Evolutionary conservation across 768 basidiomycete genomes (phyloP).

Genomic region (Lentinus brumalis): DNA sequence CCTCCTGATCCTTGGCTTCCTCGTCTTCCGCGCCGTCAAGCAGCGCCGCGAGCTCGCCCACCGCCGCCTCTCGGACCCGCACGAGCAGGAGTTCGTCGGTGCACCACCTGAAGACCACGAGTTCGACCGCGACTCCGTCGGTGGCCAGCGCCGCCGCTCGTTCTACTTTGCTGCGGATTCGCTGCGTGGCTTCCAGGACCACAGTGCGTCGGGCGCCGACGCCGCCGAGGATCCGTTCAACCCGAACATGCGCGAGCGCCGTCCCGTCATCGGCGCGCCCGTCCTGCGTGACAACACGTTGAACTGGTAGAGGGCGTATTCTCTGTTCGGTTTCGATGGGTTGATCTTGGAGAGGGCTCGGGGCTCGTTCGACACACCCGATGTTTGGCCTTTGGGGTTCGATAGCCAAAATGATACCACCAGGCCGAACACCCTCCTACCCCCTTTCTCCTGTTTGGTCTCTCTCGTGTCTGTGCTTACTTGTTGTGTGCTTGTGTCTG

Average conservation of each 20-base stretch:
- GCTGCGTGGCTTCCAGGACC: constrained; percentile 53
- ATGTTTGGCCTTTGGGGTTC: neutral
- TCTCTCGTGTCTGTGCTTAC: neutral
- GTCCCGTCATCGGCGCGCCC: constrained; percentile 73
- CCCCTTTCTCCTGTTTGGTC: neutral
- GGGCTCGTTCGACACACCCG: neutral
- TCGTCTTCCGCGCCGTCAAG: constrained; percentile 69
- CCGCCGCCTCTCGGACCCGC: constrained; percentile 64
- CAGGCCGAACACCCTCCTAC: neutral
- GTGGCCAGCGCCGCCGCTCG: constrained; percentile 69
- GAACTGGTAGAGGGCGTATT: constrained; percentile 63
- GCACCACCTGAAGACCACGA: constrained; percentile 65
- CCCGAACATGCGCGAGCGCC: constrained; percentile 54
- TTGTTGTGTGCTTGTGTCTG: neutral
- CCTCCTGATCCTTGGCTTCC: constrained; percentile 68
- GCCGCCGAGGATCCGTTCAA: constrained; percentile 35
- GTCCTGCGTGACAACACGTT: constrained; percentile 80
- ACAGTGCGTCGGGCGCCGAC: constrained; percentile 30
- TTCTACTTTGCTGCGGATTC: constrained; percentile 91
- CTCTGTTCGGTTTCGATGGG: too few relatives aligned
- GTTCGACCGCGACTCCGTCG: constrained; percentile 77
- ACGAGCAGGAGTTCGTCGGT: constrained; percentile 36
- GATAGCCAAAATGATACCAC: neutral
- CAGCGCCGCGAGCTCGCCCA: constrained; percentile 71
- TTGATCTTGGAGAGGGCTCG: neutral